Percentiles rank a stretch among this genome's conserved stretches.
These are phyloP conservation scores for Marasmius sp. DNA, from an alignment of 1,284 basidiomycete species.

Conservation along the genomic window DNA sequence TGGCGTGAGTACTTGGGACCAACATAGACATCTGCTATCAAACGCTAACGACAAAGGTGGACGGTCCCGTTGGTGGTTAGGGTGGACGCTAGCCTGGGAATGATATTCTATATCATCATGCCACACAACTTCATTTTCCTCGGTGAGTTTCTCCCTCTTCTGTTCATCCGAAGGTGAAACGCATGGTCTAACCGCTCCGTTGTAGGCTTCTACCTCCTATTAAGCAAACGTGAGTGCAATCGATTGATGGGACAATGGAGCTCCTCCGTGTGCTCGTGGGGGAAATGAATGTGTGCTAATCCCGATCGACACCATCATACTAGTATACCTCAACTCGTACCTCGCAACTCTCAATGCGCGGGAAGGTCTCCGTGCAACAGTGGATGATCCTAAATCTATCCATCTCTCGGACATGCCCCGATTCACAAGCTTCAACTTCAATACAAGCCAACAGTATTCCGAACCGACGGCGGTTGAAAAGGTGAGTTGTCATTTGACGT, in stretches of 20 bases:
- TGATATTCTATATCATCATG: slow-evolving; percentile 47
- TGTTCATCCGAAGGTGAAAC: slow-evolving; percentile 5
- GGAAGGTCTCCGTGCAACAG: slow-evolving; percentile 33
- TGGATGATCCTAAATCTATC: slow-evolving; percentile 38
- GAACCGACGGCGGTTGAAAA: slow-evolving; percentile 5
- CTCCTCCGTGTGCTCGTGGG: too few relatives aligned
- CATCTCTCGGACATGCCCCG: slow-evolving; percentile 31
- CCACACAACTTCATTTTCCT: slow-evolving; percentile 51
- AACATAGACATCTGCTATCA: background rate
- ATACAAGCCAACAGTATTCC: background rate
- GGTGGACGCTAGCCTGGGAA: slow-evolving; percentile 42
- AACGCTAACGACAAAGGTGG: slow-evolving; percentile 11
- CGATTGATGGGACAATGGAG: background rate
- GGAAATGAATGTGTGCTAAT: background rate
- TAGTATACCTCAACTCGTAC: slow-evolving; percentile 44
- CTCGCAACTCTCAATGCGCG: slow-evolving; percentile 45
- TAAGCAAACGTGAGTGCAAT: slow-evolving; percentile 46
- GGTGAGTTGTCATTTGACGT: background rate
- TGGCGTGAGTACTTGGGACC: slow-evolving; percentile 40
- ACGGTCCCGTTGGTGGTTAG: slow-evolving; percentile 25
- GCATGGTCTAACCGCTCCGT: background rate
- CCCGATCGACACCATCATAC: background rate
- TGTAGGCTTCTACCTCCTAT: slow-evolving; percentile 45
- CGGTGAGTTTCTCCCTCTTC: slow-evolving; percentile 19
- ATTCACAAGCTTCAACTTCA: slow-evolving; percentile 1